phyloP scores from a whole-genome alignment of 495 filamentous ascomycete genomes.

The Xylaria sp. region DNA sequence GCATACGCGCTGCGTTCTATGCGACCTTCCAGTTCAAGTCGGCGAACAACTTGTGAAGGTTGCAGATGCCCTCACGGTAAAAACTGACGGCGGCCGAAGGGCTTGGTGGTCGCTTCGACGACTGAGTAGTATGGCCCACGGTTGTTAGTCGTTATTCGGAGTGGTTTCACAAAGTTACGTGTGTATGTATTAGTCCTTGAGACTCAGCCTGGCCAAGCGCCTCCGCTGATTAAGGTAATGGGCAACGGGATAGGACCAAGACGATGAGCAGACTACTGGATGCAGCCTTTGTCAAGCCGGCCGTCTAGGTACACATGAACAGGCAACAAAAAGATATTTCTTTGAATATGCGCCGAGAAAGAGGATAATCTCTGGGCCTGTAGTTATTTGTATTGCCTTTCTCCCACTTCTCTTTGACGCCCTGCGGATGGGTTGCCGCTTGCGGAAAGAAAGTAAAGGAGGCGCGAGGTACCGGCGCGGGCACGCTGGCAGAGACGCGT shows the following conservation, averaged over 20 bases:
- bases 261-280: slow-evolving; percentile 27
- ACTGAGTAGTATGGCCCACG: not conserved
- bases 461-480: slow-evolving; percentile 27
- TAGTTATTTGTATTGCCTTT: slow-evolving; percentile 43
- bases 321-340: slow-evolving; percentile 35
- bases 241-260: slow-evolving; percentile 4
- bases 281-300: slow-evolving; percentile 37
- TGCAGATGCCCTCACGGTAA: not conserved
- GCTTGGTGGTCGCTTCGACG: slow-evolving; percentile 1
- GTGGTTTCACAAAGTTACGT: slow-evolving; percentile 15
- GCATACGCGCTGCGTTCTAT: slow-evolving; percentile 6
- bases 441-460: slow-evolving; percentile 41
- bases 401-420: slow-evolving; percentile 32
- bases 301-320: slow-evolving; percentile 26
- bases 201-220: slow-evolving; percentile 2
- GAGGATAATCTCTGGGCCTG: slow-evolving; percentile 28
- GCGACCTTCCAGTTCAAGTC: not conserved
- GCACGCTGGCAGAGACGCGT: slow-evolving; percentile 24
- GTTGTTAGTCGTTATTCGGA: not conserved
- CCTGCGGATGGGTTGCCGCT: slow-evolving; percentile 33
- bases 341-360: slow-evolving; percentile 32
- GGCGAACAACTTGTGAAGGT: not conserved
- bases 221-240: slow-evolving; percentile 16
- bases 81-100: not conserved
- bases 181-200: slow-evolving; percentile 18